A percentile compares a stretch with the other conserved stretches of the same genome.
phyloP scores from a whole-genome alignment of 1,284 basidiomycete species.

The Amylostereum chailletii region DNA sequence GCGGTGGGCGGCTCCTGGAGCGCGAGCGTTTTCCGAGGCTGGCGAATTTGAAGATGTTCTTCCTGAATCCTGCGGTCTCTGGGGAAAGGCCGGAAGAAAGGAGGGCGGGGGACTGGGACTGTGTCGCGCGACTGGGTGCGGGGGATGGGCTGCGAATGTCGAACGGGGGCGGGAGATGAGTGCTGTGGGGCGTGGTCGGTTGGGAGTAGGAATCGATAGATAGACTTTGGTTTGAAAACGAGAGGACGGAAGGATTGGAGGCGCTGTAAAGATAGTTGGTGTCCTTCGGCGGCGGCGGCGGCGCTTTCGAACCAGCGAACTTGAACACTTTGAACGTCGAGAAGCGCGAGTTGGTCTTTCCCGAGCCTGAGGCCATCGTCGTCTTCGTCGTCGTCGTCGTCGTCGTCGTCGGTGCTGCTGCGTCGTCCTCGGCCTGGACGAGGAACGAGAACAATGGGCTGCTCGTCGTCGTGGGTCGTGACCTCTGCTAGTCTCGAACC shows the following conservation, averaged over 20 bases:
- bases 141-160: slow-evolving; percentile 24
- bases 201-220: slow-evolving; percentile 29
- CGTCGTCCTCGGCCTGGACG: too few relatives aligned
- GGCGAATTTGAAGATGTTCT: slow-evolving; percentile 40
- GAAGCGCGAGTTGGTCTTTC: too few relatives aligned
- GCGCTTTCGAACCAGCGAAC: slow-evolving; percentile 26
- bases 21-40: slow-evolving; percentile 28
- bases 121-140: slow-evolving; percentile 21
- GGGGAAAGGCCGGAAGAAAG: slow-evolving; percentile 20
- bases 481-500: too few relatives aligned
- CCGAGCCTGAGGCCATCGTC: too few relatives aligned
- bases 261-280: slow-evolving; percentile 32
- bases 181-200: slow-evolving; percentile 28
- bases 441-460: too few relatives aligned
- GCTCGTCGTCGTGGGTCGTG: too few relatives aligned
- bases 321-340: too few relatives aligned
- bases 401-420: too few relatives aligned
- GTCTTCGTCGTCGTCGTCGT: too few relatives aligned
- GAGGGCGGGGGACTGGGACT: slow-evolving; percentile 14
- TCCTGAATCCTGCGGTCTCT: slow-evolving; percentile 27
- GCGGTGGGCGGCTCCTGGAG: slow-evolving; percentile 23
- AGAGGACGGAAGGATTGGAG: slow-evolving; percentile 43
- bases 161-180: slow-evolving; percentile 24
- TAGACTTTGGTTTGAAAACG: slow-evolving; percentile 32
- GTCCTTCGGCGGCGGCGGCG: slow-evolving; percentile 63